Percentiles rank a stretch among this genome's conserved stretches.
These are phyloP conservation scores for Durotheca rogersii DNA, from an alignment of 495 filamentous ascomycete genomes.

Conservation along the genomic window DNA sequence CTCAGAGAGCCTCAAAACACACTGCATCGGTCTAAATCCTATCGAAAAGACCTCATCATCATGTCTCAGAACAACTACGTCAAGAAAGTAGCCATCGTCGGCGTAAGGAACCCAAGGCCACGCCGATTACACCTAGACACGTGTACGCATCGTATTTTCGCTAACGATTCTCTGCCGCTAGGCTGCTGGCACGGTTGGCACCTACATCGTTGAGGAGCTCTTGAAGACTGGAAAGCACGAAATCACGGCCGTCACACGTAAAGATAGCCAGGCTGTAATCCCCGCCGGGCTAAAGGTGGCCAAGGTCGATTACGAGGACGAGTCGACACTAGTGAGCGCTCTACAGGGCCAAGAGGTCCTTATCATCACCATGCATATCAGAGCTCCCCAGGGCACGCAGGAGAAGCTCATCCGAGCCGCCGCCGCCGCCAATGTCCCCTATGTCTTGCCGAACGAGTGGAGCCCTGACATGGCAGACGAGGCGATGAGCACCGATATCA, in stretches of 20 bases:
- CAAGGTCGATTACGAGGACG: conserved; percentile 48
- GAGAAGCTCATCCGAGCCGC: conserved; percentile 57
- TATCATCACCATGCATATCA: conserved; percentile 55
- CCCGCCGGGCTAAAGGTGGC: conserved; percentile 45
- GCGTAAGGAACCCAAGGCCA: conserved; percentile 37
- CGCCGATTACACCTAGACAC: not conserved
- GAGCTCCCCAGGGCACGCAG: conserved; percentile 21
- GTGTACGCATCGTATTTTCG: not conserved
- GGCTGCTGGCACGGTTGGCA: conserved; percentile 61
- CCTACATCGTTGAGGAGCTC: conserved; percentile 51
- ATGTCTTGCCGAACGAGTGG: conserved; percentile 62
- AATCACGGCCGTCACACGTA: conserved; percentile 58
- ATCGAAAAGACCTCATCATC: not conserved
- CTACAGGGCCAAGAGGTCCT: conserved; percentile 55
- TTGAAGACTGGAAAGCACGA: conserved; percentile 53
- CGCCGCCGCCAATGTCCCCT: conserved; percentile 57
- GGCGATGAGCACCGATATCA: conserved; percentile 13
- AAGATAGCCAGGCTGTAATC: conserved; percentile 37
- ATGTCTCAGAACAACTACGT: conserved; percentile 42
- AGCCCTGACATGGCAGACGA: conserved; percentile 40
- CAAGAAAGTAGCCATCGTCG: conserved; percentile 52
- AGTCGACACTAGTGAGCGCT: conserved; percentile 40
- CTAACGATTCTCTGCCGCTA: conserved; percentile 27
- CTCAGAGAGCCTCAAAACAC: too few species aligned
- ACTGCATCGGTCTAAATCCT: not conserved